Conservation (phyloP, 495 filamentous ascomycete species). For the Neurospora sp. region DNA sequence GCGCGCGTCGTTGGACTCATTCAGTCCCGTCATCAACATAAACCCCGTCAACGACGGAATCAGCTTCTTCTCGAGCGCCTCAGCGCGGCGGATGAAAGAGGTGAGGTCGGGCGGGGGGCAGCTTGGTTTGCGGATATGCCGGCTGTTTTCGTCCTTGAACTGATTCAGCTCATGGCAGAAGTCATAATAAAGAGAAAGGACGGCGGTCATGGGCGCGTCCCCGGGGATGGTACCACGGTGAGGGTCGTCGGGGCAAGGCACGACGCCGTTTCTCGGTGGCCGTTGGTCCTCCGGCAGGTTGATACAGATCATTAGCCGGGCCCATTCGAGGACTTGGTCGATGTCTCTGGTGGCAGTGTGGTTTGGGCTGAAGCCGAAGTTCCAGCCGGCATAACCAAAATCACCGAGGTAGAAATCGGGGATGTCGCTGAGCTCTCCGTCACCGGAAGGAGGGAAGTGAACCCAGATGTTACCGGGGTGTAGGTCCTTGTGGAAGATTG, state of each 20-base stretch:
- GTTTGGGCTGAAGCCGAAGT: background rate
- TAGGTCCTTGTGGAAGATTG: background rate
- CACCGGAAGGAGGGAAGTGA: background rate
- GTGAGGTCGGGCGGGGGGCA: background rate
- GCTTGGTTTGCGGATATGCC: background rate
- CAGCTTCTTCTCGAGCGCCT: background rate
- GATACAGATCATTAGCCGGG: background rate
- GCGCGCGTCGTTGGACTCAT: background rate
- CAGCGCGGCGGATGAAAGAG: background rate
- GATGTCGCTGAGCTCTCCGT: background rate
- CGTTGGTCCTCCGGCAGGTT: background rate
- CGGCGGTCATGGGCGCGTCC: background rate
- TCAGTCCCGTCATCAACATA: background rate
- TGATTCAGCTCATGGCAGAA: background rate
- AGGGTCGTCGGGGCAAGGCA: background rate
- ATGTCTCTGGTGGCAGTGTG: background rate
- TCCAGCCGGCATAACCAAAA: background rate
- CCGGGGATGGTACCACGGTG: background rate
- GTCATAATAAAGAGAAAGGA: background rate
- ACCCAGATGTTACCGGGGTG: constrained; percentile 1
- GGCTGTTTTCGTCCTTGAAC: background rate
- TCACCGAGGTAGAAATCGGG: constrained; percentile 6
- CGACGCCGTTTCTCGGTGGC: background rate
- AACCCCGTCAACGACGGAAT: background rate
- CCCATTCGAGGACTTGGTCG: background rate